Evolutionary conservation across 495 filamentous ascomycete species (phyloP), one percentile per base, ranked within the genome.

Genomic region (Penicillium lividum): DNA sequence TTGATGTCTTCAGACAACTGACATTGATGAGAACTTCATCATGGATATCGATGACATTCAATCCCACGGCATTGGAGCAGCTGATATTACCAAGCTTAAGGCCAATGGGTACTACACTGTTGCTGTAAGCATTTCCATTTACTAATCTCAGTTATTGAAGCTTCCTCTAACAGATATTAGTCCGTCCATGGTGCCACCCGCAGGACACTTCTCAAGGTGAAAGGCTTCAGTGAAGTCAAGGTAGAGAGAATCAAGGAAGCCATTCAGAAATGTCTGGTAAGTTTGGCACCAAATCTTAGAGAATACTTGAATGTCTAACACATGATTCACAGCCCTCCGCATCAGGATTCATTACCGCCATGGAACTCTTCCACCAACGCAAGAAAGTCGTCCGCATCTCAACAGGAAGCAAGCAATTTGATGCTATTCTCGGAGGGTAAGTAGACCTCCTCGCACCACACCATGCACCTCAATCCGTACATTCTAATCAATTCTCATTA

Each of bases 191-290:
- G 80, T 16, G 84, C 86, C 16, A 90, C 87, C 6, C 80, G 85
- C 38, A 84, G 80, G 59, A 85, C 77, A 30, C 77, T 92, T 33
- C 69, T 87, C 55, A 91, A 88, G 68, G 89, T 92, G 68, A 90
- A 89, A 67, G 89, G 89, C 7, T 91, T 92, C 72, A 90, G 87
- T 54, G 89, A 92, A 65, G 79, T 86, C 64, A 92, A 91, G 70
- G 89, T 91, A 11, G 89, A 91, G 57, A 92, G 91, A 67, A 78
- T 92, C 68, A 92, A 91, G 65, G 89, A 92, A 61, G 89, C 89
- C 22, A 81, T 87, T 40, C 77, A 80, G 57, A 92, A 92, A 64
- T 86, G 86, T 57, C 75, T 86, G 65, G 88, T 90, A 72, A 30
- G 13, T 34, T 7, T n/a, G 8, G 5, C 25, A 43, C 4, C 30